Conservation (phyloP, 768 basidiomycete genomes). For the Tephrocybe sp. region DNA sequence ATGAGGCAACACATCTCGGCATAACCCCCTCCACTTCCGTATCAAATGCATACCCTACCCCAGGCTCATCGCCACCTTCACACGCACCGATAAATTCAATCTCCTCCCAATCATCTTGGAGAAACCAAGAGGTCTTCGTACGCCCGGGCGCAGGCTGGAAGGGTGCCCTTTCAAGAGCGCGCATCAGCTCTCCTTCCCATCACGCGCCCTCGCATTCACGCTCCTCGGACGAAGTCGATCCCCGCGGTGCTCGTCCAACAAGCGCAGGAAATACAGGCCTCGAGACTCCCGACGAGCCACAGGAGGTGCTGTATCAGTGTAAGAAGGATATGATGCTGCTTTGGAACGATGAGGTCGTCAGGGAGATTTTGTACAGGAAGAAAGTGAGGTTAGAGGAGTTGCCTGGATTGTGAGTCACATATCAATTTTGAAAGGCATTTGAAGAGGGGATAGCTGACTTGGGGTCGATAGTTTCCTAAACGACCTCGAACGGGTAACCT, state of each 20-base stretch:
- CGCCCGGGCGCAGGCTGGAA: constrained; percentile 69
- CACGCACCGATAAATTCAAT: no score
- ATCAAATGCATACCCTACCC: constrained; percentile 12
- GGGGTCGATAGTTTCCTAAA: constrained; percentile 82
- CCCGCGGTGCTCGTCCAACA: constrained; percentile 25
- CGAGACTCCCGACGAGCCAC: constrained; percentile 55
- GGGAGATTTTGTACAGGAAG: constrained; percentile 49
- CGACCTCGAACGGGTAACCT: constrained; percentile 62
- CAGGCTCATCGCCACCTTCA: constrained; percentile 15
- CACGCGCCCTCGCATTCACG: constrained; percentile 1
- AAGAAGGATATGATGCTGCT: constrained; percentile 62
- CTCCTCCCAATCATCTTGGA: no score
- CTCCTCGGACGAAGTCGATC: not conserved
- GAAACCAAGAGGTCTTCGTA: constrained; percentile 55
- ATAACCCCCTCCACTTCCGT: constrained; percentile 19
- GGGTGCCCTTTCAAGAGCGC: constrained; percentile 47
- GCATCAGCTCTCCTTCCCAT: constrained; percentile 31
- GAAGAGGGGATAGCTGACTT: no score
- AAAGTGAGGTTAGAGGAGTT: constrained; percentile 68
- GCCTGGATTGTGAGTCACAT: constrained; percentile 67
- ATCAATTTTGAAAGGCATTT: not conserved
- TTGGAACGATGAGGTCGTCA: constrained; percentile 64
- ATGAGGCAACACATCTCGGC: constrained; percentile 45
- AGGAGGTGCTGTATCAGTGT: constrained; percentile 57
- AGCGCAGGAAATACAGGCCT: constrained; percentile 45